Evolutionary conservation across 306 rosid species (phyloP).

Genomic region (Vachellia pachyceras): DNA sequence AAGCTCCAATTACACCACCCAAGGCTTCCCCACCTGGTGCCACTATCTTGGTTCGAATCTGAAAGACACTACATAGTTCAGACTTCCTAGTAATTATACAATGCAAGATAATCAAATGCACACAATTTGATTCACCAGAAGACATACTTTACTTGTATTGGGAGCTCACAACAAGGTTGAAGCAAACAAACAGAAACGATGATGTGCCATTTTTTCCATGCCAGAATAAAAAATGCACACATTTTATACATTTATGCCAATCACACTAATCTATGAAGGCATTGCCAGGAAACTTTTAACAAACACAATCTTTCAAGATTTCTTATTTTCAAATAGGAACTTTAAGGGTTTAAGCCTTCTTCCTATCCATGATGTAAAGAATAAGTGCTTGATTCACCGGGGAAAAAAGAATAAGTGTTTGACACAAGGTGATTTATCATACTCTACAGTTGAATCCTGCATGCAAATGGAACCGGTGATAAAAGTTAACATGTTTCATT

Average conservation of each 20-base stretch:
- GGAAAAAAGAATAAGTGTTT: background rate
- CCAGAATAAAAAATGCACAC: constrained; percentile 25
- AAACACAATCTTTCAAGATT: background rate
- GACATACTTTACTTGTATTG: constrained; percentile 11
- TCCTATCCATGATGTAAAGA: background rate
- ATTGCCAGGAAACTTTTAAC: background rate
- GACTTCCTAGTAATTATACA: constrained; percentile 28
- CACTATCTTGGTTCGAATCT: constrained; percentile 93
- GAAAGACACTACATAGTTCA: constrained; percentile 38
- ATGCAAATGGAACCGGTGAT: background rate
- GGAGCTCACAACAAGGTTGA: constrained; percentile 26
- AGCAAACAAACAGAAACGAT: constrained; percentile 23
- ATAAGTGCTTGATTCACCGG: background rate
- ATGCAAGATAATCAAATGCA: constrained; percentile 29
- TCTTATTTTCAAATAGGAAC: background rate
- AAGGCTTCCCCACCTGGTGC: constrained; percentile 98
- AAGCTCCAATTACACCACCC: constrained; percentile 93
- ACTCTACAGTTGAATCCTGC: background rate
- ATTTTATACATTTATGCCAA: background rate
- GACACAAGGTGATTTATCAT: background rate
- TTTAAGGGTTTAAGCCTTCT: background rate
- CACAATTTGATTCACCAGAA: constrained; percentile 16
- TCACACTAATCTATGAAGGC: background rate
- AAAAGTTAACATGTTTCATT: background rate
- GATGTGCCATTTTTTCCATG: constrained; percentile 15